Conservation (phyloP, 345 rosid genomes). For the Eucalyptus virginea region DNA sequence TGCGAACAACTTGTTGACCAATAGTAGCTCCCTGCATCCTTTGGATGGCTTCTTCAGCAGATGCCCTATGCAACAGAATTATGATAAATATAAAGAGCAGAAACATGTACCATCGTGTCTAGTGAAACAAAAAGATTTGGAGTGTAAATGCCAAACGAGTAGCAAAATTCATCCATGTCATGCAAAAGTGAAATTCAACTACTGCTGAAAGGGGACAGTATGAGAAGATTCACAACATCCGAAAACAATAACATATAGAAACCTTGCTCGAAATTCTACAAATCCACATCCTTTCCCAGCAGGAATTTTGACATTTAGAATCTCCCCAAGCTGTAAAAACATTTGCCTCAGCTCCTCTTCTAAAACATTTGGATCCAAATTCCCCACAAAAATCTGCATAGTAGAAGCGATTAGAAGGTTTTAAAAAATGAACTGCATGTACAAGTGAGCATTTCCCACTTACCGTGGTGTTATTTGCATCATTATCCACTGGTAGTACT, state of each 20-base stretch:
- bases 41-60: slow-evolving; percentile 88
- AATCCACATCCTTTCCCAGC: slow-evolving; percentile 81
- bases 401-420: neutral
- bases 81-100: neutral
- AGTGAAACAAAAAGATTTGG: neutral
- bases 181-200: neutral
- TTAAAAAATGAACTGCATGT: neutral
- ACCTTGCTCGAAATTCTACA: slow-evolving; percentile 77
- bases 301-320: slow-evolving; percentile 75
- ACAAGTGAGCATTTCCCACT: slow-evolving; percentile 6
- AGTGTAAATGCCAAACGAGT: neutral
- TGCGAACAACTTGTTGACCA: slow-evolving; percentile 79
- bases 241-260: neutral
- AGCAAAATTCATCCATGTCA: neutral
- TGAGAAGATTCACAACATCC: neutral
- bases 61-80: slow-evolving; percentile 24
- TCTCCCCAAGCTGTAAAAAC: slow-evolving; percentile 67
- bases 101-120: neutral
- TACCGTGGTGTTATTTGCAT: slow-evolving; percentile 75
- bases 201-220: neutral
- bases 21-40: slow-evolving; percentile 88
- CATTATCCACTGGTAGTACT: slow-evolving; percentile 58
- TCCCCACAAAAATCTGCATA: slow-evolving; percentile 63
- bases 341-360: slow-evolving; percentile 82
- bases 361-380: slow-evolving; percentile 72